phyloP scores from a whole-genome alignment of 1,139 yeast genomes.

The Maudiozyma humilis region DNA sequence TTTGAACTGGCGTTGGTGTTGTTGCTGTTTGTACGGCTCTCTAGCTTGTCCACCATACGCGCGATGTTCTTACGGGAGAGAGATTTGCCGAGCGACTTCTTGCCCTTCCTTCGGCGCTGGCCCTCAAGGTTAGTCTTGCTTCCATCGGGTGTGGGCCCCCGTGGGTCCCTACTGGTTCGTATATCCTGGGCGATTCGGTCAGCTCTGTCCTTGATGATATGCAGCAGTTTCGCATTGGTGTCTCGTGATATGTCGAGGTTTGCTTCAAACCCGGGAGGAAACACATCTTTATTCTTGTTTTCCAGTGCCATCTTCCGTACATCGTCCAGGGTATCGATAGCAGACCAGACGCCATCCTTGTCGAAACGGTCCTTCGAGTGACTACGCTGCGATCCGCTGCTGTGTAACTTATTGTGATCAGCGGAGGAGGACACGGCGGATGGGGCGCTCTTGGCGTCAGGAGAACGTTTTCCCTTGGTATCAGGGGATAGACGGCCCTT shows the following conservation, averaged over 20 bases:
- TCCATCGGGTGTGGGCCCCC: no score
- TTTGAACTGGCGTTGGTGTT: background rate
- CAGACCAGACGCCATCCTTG: slow-evolving; percentile 54
- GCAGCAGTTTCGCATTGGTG: slow-evolving; percentile 54
- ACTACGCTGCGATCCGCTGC: background rate
- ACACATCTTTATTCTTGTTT: slow-evolving; percentile 42
- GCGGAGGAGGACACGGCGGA: no score
- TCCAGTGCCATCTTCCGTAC: slow-evolving; percentile 59
- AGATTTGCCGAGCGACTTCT: background rate
- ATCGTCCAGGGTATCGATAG: slow-evolving; percentile 78
- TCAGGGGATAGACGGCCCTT: no score
- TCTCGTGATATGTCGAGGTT: slow-evolving; percentile 49
- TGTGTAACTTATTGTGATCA: background rate
- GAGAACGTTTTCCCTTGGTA: no score
- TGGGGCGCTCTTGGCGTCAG: no score
- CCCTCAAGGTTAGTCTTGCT: no score
- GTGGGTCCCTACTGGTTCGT: background rate
- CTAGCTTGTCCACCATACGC: background rate
- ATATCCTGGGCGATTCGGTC: slow-evolving; percentile 12
- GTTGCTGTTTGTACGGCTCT: background rate
- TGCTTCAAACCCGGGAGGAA: slow-evolving; percentile 51
- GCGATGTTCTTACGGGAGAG: background rate
- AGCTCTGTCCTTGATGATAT: slow-evolving; percentile 40
- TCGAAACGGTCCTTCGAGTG: background rate
- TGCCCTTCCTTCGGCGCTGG: background rate